These are phyloP conservation scores for Alternaria ventricosa DNA, from an alignment of 2,329 filamentous ascomycete genomes.

Conservation along the genomic window DNA sequence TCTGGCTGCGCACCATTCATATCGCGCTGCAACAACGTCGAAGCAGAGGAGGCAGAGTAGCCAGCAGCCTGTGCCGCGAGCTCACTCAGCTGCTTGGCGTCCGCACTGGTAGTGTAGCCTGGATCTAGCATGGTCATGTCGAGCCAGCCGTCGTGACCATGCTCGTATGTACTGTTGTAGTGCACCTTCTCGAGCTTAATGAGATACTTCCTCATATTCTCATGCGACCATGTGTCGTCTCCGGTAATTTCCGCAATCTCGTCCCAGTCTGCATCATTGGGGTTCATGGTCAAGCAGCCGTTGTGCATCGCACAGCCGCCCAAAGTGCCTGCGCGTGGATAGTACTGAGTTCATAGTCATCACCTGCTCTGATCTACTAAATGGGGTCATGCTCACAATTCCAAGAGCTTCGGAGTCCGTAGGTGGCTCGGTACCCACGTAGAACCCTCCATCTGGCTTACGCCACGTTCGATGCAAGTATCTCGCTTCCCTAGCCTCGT, in stretches of 20 bases:
- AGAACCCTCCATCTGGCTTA: conserved; percentile 58
- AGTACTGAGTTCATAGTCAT: conserved; percentile 44
- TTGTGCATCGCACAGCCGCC: conserved; percentile 68
- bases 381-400: not conserved
- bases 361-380: not conserved
- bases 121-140: conserved; percentile 35
- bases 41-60: not conserved
- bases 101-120: conserved; percentile 24
- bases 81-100: conserved; percentile 20
- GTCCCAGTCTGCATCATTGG: conserved; percentile 65
- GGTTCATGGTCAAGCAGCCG: conserved; percentile 59
- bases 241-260: conserved; percentile 64
- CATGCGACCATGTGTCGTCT: conserved; percentile 63
- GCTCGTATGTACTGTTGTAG: conserved; percentile 31
- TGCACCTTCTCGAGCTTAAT: conserved; percentile 32
- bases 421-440: conserved; percentile 61
- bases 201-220: conserved; percentile 66
- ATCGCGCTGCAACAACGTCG: not conserved
- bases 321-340: conserved; percentile 64
- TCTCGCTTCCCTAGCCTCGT: conserved; percentile 58
- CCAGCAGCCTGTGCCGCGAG: conserved; percentile 5
- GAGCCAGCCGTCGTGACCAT: conserved; percentile 33
- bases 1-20: not conserved
- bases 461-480: conserved; percentile 65
- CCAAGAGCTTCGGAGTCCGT: conserved; percentile 35